Evolutionary conservation across 2,329 filamentous ascomycete genomes (phyloP).

Genomic region (Epicoccum sorghinum): DNA sequence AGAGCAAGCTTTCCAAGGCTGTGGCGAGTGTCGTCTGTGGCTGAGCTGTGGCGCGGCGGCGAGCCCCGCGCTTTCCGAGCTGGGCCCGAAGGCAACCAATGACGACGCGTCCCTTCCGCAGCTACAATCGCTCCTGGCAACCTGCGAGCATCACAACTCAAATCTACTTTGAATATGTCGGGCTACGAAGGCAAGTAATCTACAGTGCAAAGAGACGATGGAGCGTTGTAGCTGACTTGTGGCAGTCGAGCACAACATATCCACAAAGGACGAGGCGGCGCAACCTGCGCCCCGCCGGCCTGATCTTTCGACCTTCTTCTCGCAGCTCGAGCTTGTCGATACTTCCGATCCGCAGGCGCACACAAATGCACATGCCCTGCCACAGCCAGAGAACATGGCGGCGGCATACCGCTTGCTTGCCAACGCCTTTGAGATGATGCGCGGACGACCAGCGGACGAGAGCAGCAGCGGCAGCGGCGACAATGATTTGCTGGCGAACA

Average conservation of each 20-base stretch:
- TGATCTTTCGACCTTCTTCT: conserved; percentile 70
- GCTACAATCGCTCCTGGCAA: conserved; percentile 3
- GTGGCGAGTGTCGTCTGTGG: conserved; percentile 8
- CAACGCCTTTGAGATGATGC: conserved; percentile 66
- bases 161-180: conserved; percentile 46
- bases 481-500: conserved; percentile 56
- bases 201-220: too few species aligned
- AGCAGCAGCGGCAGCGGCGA: conserved; percentile 27
- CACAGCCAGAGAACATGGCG: conserved; percentile 65
- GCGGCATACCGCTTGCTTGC: conserved; percentile 66
- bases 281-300: conserved; percentile 59
- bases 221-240: conserved; percentile 22
- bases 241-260: conserved; percentile 58
- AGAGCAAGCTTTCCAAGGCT: neutral
- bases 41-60: neutral
- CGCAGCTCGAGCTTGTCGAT: conserved; percentile 63
- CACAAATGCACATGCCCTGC: conserved; percentile 63
- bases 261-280: conserved; percentile 43
- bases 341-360: conserved; percentile 58
- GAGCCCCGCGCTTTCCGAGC: conserved; percentile 10
- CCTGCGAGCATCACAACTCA: neutral
- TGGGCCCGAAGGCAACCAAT: conserved; percentile 14
- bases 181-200: conserved; percentile 52
- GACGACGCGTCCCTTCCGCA: conserved; percentile 13
- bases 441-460: conserved; percentile 45